Evolutionary conservation across 1,139 yeast species (phyloP).

Genomic region (Diutina pseudorugosa): DNA sequence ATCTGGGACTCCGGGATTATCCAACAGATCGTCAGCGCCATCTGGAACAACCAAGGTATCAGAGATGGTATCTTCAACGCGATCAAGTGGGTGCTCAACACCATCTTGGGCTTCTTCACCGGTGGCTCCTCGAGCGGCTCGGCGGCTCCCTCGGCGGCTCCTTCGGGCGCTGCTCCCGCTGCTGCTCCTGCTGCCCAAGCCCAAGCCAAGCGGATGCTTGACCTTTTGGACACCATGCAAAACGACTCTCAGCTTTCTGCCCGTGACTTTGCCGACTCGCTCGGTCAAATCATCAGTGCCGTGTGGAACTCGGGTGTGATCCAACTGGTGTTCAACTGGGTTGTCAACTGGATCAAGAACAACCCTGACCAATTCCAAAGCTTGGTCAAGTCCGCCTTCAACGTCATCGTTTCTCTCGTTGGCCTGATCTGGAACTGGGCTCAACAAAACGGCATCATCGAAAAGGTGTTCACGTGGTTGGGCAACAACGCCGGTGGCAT

Average conservation of each 20-base stretch:
- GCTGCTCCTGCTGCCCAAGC: not conserved
- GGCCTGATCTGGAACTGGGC: not conserved
- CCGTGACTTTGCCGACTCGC: not conserved
- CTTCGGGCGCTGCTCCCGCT: not conserved
- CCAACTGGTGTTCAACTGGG: not conserved
- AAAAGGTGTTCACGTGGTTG: not conserved
- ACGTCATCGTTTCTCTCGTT: not conserved
- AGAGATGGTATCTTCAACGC: not conserved
- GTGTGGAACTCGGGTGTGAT: slow-evolving; percentile 2
- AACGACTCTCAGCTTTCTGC: not conserved
- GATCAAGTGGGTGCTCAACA: not conserved
- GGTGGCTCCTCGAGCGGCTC: not conserved
- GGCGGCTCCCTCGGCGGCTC: not conserved
- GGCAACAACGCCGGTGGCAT: not conserved
- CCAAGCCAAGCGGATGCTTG: not conserved
- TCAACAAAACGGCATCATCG: not conserved
- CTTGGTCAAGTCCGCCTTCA: slow-evolving; percentile 16
- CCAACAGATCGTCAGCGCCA: not conserved
- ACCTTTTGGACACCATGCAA: not conserved
- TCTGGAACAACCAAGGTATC: not conserved
- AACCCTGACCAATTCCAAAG: not conserved
- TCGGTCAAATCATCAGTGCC: not conserved
- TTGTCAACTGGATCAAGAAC: not conserved
- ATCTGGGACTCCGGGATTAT: slow-evolving; percentile 3
- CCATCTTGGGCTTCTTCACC: not conserved